Evolutionary conservation across 179 eudicot species (phyloP).

Genomic region (Heliamphora pulchella): DNA sequence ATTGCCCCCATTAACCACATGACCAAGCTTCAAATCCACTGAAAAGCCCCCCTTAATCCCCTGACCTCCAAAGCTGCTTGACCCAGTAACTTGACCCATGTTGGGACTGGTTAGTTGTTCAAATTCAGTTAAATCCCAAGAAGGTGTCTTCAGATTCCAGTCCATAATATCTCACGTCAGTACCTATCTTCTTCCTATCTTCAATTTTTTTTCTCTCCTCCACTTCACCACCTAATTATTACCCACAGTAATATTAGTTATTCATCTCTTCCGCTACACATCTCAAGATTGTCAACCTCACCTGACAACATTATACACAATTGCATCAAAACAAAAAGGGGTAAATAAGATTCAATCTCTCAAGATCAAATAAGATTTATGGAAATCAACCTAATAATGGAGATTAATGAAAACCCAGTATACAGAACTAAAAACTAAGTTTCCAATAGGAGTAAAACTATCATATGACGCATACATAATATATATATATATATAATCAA

Average conservation of each 20-base stretch:
- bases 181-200: background rate
- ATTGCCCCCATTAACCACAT: constrained; percentile 20
- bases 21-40: constrained; percentile 30
- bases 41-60: constrained; percentile 20
- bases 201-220: background rate
- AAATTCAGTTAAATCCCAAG: constrained; percentile 25
- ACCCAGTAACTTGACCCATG: constrained; percentile 16
- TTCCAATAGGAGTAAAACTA: background rate
- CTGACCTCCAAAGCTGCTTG: constrained; percentile 18
- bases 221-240: constrained; percentile 2
- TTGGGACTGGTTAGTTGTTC: constrained; percentile 18
- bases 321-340: background rate
- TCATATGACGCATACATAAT: background rate
- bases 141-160: constrained; percentile 26
- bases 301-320: too few species aligned
- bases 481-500: background rate
- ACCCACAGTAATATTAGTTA: background rate
- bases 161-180: constrained; percentile 17
- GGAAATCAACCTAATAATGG: background rate
- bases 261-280: background rate
- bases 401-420: constrained; percentile 9
- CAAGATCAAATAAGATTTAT: background rate
- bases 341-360: too few species aligned
- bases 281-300: too few species aligned
- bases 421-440: too few species aligned